Conservation (phyloP, 257 asterid genomes). For the Rehmannia glutinosa region DNA sequence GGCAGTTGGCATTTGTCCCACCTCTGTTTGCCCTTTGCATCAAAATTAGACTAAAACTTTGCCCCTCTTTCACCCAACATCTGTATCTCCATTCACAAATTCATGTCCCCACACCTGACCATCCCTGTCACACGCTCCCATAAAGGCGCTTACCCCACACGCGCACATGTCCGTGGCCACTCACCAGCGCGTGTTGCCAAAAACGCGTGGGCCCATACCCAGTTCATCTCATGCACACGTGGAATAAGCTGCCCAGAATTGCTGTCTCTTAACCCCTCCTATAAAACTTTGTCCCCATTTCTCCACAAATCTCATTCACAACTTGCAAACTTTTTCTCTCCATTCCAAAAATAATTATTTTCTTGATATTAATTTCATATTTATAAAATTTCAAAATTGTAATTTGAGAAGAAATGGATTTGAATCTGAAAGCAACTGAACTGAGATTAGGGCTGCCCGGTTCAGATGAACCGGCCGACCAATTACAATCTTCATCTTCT, state of each 20-base stretch:
- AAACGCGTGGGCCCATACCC: constrained; percentile 18
- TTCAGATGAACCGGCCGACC: constrained; percentile 38
- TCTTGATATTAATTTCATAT: too few species aligned
- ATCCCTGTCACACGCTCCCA: not conserved
- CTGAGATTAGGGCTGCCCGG: constrained; percentile 79
- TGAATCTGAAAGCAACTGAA: constrained; percentile 71
- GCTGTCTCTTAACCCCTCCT: constrained; percentile 18
- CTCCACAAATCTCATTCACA: constrained; percentile 17
- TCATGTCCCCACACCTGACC: constrained; percentile 28
- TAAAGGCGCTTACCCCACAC: not conserved
- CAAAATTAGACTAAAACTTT: constrained; percentile 9
- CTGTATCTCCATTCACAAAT: constrained; percentile 10
- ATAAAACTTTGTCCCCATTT: constrained; percentile 17
- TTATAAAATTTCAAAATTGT: too few species aligned
- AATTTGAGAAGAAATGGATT: constrained; percentile 26
- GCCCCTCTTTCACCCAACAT: constrained; percentile 25
- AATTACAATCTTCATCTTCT: constrained; percentile 20
- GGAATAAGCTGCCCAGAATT: constrained; percentile 5
- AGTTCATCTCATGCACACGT: constrained; percentile 25
- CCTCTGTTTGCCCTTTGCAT: constrained; percentile 17
- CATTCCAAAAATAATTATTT: too few species aligned
- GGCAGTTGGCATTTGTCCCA: constrained; percentile 46
- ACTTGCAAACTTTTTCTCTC: too few species aligned
- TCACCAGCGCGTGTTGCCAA: constrained; percentile 16
- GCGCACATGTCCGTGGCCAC: not conserved